Evolutionary conservation across 2,329 filamentous ascomycete genomes (phyloP), one percentile per base, ranked within the genome.

Genomic region (Shiraia sp.): DNA sequence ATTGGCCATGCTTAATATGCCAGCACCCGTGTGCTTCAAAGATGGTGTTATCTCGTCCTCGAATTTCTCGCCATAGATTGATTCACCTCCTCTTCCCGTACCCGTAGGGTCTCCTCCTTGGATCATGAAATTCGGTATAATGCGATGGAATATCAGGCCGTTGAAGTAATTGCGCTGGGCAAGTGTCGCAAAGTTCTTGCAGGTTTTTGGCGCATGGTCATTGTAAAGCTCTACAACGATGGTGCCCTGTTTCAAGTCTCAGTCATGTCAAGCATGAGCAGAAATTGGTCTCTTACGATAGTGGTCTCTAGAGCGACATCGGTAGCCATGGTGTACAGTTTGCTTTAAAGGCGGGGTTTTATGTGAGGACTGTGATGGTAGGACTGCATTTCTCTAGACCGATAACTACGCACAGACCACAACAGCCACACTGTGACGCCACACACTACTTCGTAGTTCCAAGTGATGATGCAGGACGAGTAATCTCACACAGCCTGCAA

Each of bases 1-100:
- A 72, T 99, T 99, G 45, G 93, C 93, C 93, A 99, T 99, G 72
- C 85, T 90, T 58, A 99, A 75, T n/a, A 97, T 79, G 1, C 92
- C 92, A 3, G 92, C 91, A 26, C 92, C 92, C 0, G 90, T 95
- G 74, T 99, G 93, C 66, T 92, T 93, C 40, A 99, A 75, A 4
- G 76, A 75, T 2, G 83, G 72, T 32, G 80, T 75, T 58, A 97
- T 92, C 77, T 99, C 93, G 73, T 99, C 93, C 47, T 86, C 89
- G 69, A 97, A 97, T 66, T 89, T 92, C 36, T 90, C 88, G 61
- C 92, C 93, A 72, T 90, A 97, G 74, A 96, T 95, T 48, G 86
- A 91, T 43, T 78, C 78, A 43, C 93, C 93, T 59, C 93, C 93
- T 45, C 90, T 84, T 37, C 93, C 93, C 1, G 90, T 96, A 47